These are phyloP conservation scores for Penicillium brasilianum DNA, from an alignment of 2,329 filamentous ascomycete species.

Conservation along the genomic window DNA sequence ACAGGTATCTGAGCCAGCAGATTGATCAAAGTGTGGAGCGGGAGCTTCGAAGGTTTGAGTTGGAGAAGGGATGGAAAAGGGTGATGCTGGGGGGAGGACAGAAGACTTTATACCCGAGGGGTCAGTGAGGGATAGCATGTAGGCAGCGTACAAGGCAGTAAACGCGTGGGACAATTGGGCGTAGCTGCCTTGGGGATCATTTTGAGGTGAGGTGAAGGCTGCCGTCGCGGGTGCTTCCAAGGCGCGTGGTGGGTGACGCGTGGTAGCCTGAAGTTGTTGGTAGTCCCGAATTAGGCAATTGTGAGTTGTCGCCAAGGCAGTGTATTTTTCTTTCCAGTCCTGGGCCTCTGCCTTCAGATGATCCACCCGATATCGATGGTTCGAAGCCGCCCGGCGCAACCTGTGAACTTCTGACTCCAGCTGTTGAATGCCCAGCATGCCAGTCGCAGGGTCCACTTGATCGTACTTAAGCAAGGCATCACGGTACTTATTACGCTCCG, in stretches of 20 bases:
- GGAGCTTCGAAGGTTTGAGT: background rate
- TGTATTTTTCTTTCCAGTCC: conserved; percentile 32
- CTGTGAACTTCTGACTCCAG: conserved; percentile 20
- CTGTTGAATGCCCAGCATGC: conserved; percentile 27
- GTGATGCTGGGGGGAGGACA: background rate
- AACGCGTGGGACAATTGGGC: background rate
- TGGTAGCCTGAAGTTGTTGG: conserved; percentile 4
- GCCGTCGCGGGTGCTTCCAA: background rate
- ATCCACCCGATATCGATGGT: conserved; percentile 31
- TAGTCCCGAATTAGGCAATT: conserved; percentile 18
- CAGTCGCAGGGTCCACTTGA: conserved; percentile 33
- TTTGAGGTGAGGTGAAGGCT: background rate
- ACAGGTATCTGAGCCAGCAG: background rate
- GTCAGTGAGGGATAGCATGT: background rate
- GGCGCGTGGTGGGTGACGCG: background rate
- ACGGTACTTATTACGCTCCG: conserved; percentile 38
- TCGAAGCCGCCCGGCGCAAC: conserved; percentile 33
- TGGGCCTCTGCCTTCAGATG: conserved; percentile 35
- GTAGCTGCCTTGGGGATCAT: conserved; percentile 4
- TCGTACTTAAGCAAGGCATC: conserved; percentile 32
- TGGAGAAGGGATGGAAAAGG: conserved; percentile 8
- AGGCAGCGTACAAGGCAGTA: background rate
- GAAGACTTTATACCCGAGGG: background rate
- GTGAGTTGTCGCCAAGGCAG: conserved; percentile 25
- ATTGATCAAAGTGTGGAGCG: background rate